Base-by-base conservation (phyloP, 2,329 filamentous ascomycete genomes). In the Fusarium burgessii region DNA sequence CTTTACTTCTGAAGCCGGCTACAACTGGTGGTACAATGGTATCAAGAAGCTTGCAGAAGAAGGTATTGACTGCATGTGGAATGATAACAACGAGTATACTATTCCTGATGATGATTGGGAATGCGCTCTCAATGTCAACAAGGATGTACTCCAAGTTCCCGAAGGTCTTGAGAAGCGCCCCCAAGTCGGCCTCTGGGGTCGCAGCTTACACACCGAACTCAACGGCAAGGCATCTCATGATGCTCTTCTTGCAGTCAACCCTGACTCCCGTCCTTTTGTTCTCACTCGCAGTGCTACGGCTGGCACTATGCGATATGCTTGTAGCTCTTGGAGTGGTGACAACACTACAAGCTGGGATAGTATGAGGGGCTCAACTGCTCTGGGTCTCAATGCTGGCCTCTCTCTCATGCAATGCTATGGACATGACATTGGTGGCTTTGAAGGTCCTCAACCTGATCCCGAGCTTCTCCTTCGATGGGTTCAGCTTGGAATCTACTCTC, bases 31-130 rank as follows among this genome's bases (percentile, higher is more conserved):
- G 92, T 91, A 88, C 66, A 83, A 92, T 2, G 91, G 91, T 3
- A 88, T 92, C 12, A 85, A 87, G 63, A 85, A 84, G 52, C 83
- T 93, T 3, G 88, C 88, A 58, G 81, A 87, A 29, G 80, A 88
- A 12, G 91, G 91, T 2, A 91, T 93, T 60, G 91, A 93, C 71
- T 91, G 86, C 50, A 92, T 93, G 81, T 93, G 92, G 91, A 93
- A 93, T 71, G 91, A 93, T 77, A 93, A 93, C 79, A 93, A 93
- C 71, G 91, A 93, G 78, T 93, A 93, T 77, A 90, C 88, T 1
- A 84, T 92, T 5, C 86, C 89, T 0, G 84, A 88, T 66, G 91
- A 93, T 64, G 83, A 86, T 27, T 93, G 91, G 91, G 80, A 88
- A 60, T 87, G 89, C 55, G 86, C 88, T 0, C 81, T 92, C 0